phyloP scores from a whole-genome alignment of 2,329 filamentous ascomycete species.

The Alternaria viburni region DNA sequence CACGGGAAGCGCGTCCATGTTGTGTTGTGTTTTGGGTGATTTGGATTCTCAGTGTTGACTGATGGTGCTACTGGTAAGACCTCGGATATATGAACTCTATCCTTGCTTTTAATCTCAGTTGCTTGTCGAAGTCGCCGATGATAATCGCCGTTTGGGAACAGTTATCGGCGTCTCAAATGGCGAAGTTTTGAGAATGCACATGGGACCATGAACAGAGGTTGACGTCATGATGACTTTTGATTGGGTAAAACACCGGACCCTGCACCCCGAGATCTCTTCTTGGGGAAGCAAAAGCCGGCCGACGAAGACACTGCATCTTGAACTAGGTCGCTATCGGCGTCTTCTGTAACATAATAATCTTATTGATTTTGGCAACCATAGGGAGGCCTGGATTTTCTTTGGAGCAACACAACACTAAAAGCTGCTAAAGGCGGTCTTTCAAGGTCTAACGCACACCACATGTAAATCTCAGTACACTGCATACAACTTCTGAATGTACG shows the following conservation, averaged over 20 bases:
- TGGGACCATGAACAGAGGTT: constrained; percentile 1
- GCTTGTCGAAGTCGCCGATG: background rate
- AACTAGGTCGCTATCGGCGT: background rate
- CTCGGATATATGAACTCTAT: background rate
- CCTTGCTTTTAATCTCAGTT: background rate
- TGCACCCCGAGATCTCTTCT: background rate
- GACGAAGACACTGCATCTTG: background rate
- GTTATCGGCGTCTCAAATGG: background rate
- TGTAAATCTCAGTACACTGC: background rate
- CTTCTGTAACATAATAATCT: background rate
- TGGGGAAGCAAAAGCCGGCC: background rate
- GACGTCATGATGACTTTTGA: constrained; percentile 14
- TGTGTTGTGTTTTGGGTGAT: background rate
- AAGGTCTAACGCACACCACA: background rate
- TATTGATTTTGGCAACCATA: background rate
- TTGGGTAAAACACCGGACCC: background rate
- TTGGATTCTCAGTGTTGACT: background rate
- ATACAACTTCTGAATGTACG: background rate
- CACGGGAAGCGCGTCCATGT: constrained; percentile 46
- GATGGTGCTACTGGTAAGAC: background rate
- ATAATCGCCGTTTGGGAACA: background rate
- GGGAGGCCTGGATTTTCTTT: background rate
- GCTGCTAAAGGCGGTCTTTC: background rate
- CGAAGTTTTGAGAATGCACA: background rate
- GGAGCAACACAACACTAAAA: background rate